phyloP scores from a whole-genome alignment of 73 alveolate genomes.

The Paramecium biaurelia region DNA sequence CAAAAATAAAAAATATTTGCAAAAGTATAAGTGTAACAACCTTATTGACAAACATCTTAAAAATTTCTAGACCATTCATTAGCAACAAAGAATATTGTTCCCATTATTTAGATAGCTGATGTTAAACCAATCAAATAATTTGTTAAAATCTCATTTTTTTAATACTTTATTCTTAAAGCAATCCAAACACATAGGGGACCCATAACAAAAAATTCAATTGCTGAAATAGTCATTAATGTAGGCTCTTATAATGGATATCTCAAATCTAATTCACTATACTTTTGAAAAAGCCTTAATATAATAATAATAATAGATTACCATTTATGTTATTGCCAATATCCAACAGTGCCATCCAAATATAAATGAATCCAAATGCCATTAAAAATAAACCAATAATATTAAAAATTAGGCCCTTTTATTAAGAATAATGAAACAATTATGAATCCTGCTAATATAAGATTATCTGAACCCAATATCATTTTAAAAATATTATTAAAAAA shows the following conservation, averaged over 20 bases:
- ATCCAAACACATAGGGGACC: slow-evolving; percentile 21
- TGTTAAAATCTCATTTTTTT: not conserved
- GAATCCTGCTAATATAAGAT: not conserved
- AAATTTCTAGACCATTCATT: slow-evolving; percentile 25
- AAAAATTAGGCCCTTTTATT: not conserved
- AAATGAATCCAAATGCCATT: slow-evolving; percentile 36
- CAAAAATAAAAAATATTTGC: slow-evolving; percentile 46
- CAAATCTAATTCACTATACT: not conserved
- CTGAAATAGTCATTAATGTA: not conserved
- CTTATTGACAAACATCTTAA: slow-evolving; percentile 4
- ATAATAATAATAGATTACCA: not conserved
- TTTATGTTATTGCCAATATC: not conserved
- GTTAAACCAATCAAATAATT: not conserved
- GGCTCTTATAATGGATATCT: slow-evolving; percentile 37
- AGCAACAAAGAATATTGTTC: not conserved
- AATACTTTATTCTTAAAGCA: not conserved
- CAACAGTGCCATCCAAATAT: slow-evolving; percentile 24
- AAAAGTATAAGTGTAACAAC: slow-evolving; percentile 38
- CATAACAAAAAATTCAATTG: slow-evolving; percentile 8
- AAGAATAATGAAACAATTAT: not conserved
- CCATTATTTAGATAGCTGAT: not conserved
- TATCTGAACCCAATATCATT: not conserved
- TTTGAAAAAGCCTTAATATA: not conserved
- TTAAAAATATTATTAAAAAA: not conserved
- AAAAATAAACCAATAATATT: not conserved